Evolutionary conservation across 371 early-diverging fungal genomes (phyloP).

Genomic region (Actinomortierella ambigua): DNA sequence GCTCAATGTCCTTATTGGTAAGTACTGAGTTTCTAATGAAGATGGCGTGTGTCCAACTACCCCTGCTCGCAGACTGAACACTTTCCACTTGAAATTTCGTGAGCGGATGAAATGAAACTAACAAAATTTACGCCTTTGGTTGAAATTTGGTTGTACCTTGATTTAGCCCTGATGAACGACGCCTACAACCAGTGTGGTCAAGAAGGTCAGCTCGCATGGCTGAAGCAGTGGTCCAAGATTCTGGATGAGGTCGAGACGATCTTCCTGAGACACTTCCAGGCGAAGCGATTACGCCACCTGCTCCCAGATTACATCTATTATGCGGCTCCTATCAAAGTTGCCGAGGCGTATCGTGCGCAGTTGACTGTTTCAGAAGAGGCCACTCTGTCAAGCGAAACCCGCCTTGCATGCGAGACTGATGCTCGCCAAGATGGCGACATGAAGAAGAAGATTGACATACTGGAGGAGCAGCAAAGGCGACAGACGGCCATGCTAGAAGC

Average conservation of each 20-base stretch:
- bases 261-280: conserved; percentile 10
- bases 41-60: no score
- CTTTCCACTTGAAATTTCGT: no score
- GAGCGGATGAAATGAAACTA: no score
- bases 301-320: conserved; percentile 45
- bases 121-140: no score
- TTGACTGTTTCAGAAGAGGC: conserved; percentile 26
- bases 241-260: conserved; percentile 26
- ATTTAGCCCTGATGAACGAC: conserved; percentile 44
- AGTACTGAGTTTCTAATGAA: no score
- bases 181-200: conserved; percentile 35
- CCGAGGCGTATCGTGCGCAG: conserved; percentile 33
- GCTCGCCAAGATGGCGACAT: no score
- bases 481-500: no score
- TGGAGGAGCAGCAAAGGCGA: no score
- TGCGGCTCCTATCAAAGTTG: conserved; percentile 28
- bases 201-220: conserved; percentile 35
- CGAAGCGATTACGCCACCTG: conserved; percentile 26
- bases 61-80: no score
- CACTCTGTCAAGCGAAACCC: conserved; percentile 37
- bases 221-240: conserved; percentile 41
- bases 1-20: conserved; percentile 31
- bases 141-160: no score
- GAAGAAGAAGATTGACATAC: no score
- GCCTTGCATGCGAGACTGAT: conserved; percentile 18